Percentiles rank a stretch among this genome's conserved stretches.
These are phyloP conservation scores for Chrysanthemum lavandulifolium DNA, from an alignment of 129 eudicot species.

Conservation along the genomic window DNA sequence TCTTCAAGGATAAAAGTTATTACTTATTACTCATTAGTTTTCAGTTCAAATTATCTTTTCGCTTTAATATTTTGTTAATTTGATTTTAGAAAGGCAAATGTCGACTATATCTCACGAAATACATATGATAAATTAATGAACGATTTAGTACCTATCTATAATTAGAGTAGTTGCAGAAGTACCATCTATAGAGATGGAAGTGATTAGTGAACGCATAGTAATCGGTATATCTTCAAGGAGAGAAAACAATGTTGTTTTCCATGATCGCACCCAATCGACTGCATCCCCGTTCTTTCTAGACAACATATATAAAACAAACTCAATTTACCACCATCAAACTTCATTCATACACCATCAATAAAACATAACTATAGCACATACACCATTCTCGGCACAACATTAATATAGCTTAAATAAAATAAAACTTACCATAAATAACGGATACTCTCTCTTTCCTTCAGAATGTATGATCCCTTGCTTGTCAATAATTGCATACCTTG, in stretches of 20 bases:
- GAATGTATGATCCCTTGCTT: constrained; percentile 60
- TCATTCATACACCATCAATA: too few species aligned
- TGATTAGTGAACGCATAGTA: constrained; percentile 44
- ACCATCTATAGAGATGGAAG: constrained; percentile 88
- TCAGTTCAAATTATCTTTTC: too few species aligned
- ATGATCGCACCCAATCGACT: constrained; percentile 83
- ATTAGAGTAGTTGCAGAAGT: constrained; percentile 94
- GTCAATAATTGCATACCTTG: constrained; percentile 83
- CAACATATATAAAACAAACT: constrained; percentile 16
- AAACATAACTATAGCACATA: too few species aligned
- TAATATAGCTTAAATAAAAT: too few species aligned
- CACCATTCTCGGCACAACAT: too few species aligned
- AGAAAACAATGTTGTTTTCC: constrained; percentile 77
- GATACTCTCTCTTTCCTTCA: too few species aligned
- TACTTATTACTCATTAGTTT: not conserved
- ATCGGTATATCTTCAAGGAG: constrained; percentile 76
- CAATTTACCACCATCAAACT: too few species aligned
- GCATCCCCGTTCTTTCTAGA: constrained; percentile 84
- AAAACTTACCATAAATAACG: too few species aligned
- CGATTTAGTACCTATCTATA: constrained; percentile 60
- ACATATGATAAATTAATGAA: constrained; percentile 4
- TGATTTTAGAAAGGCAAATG: not conserved
- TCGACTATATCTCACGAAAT: not conserved
- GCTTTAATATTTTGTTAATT: too few species aligned
- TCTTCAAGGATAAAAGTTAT: not conserved